Percentiles rank a stretch among this genome's conserved stretches.
Evolutionary conservation across 192 early-diverging fungal genomes (phyloP).

Genomic region (Coemansia javaensis): DNA sequence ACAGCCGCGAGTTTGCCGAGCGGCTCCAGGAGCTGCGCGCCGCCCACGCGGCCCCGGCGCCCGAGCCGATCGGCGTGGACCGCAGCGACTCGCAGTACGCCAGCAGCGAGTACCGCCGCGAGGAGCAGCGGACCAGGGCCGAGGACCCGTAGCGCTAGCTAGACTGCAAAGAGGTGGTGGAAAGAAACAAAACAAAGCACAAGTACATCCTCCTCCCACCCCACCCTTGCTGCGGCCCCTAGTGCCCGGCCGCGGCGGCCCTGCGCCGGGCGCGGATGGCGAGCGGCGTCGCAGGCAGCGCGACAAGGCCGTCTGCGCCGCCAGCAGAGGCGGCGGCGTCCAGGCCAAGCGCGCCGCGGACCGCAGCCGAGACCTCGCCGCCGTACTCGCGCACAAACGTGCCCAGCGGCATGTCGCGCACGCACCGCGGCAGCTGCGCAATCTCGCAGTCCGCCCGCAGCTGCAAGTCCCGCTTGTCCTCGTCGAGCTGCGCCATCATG

Average conservation of each 20-base stretch:
- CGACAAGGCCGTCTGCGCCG: slow-evolving; percentile 1
- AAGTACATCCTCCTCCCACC: no score
- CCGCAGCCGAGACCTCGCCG: slow-evolving; percentile 35
- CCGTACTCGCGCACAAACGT: slow-evolving; percentile 36
- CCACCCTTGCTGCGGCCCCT: no score
- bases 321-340: no score
- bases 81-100: slow-evolving; percentile 34
- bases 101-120: slow-evolving; percentile 38
- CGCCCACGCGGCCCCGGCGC: not conserved
- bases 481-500: slow-evolving; percentile 40
- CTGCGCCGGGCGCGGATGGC: slow-evolving; percentile 35
- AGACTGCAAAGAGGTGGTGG: no score
- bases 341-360: slow-evolving; percentile 26
- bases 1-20: slow-evolving; percentile 23
- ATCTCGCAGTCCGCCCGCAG: slow-evolving; percentile 47
- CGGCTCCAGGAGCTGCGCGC: slow-evolving; percentile 24
- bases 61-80: not conserved
- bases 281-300: slow-evolving; percentile 30
- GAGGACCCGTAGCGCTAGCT: not conserved
- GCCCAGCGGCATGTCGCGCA: slow-evolving; percentile 42
- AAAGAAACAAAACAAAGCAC: not conserved
- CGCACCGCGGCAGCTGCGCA: slow-evolving; percentile 36
- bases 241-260: not conserved
- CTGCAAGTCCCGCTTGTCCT: slow-evolving; percentile 32
- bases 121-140: slow-evolving; percentile 12